phyloP scores from a whole-genome alignment of 1,284 basidiomycete genomes.

The Phlebopus sp. region DNA sequence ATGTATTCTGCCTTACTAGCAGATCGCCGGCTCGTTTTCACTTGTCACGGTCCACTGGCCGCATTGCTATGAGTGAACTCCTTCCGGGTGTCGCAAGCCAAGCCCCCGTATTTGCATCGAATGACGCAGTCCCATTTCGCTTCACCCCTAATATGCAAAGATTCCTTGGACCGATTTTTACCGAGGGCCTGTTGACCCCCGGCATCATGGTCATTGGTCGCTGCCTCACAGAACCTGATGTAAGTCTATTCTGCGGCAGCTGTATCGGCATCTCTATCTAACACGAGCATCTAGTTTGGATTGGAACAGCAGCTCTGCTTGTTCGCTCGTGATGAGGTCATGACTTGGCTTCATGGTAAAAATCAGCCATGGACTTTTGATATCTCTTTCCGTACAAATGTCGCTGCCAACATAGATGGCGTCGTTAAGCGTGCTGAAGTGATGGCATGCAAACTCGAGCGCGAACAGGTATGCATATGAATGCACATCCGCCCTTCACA shows the following conservation, averaged over 20 bases:
- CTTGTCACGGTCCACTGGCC: slow-evolving; percentile 84
- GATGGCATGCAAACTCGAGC: slow-evolving; percentile 81
- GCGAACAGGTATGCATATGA: slow-evolving; percentile 72
- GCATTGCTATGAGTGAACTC: slow-evolving; percentile 89
- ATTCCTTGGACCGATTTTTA: slow-evolving; percentile 87
- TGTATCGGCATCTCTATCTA: not conserved
- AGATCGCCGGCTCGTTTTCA: slow-evolving; percentile 87
- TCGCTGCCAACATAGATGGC: slow-evolving; percentile 73
- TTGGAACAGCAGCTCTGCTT: slow-evolving; percentile 87
- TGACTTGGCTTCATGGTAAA: slow-evolving; percentile 63
- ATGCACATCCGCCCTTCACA: not conserved
- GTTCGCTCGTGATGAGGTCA: slow-evolving; percentile 92
- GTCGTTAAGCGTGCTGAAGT: slow-evolving; percentile 85
- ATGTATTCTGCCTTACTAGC: slow-evolving; percentile 82
- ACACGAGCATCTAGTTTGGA: slow-evolving; percentile 57
- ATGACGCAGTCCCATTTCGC: slow-evolving; percentile 93
- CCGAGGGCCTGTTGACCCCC: slow-evolving; percentile 87
- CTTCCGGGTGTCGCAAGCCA: slow-evolving; percentile 64
- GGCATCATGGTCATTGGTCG: slow-evolving; percentile 91
- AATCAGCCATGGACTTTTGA: slow-evolving; percentile 56
- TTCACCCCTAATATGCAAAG: slow-evolving; percentile 96
- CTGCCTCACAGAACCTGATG: slow-evolving; percentile 90
- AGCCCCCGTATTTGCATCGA: slow-evolving; percentile 70
- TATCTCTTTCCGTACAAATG: slow-evolving; percentile 61
- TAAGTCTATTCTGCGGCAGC: slow-evolving; percentile 34